Base-by-base conservation (phyloP, 2,329 filamentous ascomycete species). In the Penicillium brevicompactum region DNA sequence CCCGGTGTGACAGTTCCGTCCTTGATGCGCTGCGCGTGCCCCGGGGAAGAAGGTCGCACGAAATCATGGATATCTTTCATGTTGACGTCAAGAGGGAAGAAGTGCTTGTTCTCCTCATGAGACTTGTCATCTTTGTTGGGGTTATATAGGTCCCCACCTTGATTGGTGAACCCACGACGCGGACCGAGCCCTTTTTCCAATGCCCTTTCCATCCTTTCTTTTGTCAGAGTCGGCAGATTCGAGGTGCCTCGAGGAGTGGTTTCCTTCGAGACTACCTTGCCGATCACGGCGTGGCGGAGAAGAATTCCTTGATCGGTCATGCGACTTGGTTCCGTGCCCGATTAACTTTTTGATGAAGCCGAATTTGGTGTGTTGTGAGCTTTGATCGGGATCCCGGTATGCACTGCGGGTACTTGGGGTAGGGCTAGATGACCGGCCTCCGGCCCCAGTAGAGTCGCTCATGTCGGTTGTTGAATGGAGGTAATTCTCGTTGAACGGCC, bases 1-100 rank as follows among this genome's bases (percentile, higher is more conserved):
- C 64, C 63, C 21, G 69, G 70, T n/a, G 64, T 55, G 41, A 63
- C 51, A 43, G 67, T 62, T 13, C 74, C 76, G 46, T 74, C 70
- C 43, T 67, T 63, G 5, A 67, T 63, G 53, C 62, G 70, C 62
- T 61, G 68, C 30, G 56, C 80, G 58, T 85, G 87, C 63, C 91
- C 86, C 1, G 90, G 89, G 1, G 90, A 89, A 67, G 92, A 78
- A 0, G 88, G 85, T 14, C 60, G 82, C 56, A 97, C 78, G 60
- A 97, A 97, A 21, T 91, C 94, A 66, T 92, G 89, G 91, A 99
- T 94, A 65, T 96, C 86, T 53, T 86, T 86, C 46, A 97, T 82
- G 70, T 97, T 89, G 2, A 91, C 95, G 72, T 97, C 93, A 24
- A 97, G 84, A 66, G 84, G 84, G 75, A 88, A 96, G 44, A 91